phyloP scores from a whole-genome alignment of 148 eudicot species.

The Tetragonia tetragonoides region DNA sequence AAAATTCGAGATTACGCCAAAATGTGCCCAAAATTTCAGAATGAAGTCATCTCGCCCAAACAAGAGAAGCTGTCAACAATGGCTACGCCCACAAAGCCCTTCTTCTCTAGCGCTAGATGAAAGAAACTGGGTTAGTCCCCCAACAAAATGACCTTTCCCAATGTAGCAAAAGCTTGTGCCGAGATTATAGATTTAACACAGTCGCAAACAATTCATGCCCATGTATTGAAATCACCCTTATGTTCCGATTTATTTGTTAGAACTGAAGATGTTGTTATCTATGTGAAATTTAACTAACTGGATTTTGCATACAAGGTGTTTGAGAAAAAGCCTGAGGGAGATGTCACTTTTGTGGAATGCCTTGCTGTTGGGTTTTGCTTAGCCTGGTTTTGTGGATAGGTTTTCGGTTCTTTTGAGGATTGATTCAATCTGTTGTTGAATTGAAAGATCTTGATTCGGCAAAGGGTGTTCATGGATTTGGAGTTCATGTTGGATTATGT shows the following conservation, averaged over 20 bases:
- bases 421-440: constrained; percentile 36
- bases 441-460: constrained; percentile 32
- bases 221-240: constrained; percentile 44
- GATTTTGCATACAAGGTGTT: constrained; percentile 46
- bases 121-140: constrained; percentile 31
- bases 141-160: constrained; percentile 53
- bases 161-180: constrained; percentile 59
- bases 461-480: constrained; percentile 45
- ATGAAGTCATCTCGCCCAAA: background rate
- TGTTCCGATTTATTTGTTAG: constrained; percentile 43
- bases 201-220: constrained; percentile 46
- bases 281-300: constrained; percentile 38
- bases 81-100: constrained; percentile 41
- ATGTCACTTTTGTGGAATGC: constrained; percentile 62
- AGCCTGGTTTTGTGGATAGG: constrained; percentile 34
- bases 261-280: constrained; percentile 56
- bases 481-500: constrained; percentile 35
- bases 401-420: constrained; percentile 42
- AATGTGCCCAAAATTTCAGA: no score
- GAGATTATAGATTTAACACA: constrained; percentile 28
- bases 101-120: constrained; percentile 43
- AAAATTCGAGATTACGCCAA: no score
- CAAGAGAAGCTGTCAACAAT: constrained; percentile 45
- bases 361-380: constrained; percentile 53
- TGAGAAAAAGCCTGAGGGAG: constrained; percentile 48